Evolutionary conservation across 1,284 basidiomycete species (phyloP).

Genomic region (Coniophora puteana): DNA sequence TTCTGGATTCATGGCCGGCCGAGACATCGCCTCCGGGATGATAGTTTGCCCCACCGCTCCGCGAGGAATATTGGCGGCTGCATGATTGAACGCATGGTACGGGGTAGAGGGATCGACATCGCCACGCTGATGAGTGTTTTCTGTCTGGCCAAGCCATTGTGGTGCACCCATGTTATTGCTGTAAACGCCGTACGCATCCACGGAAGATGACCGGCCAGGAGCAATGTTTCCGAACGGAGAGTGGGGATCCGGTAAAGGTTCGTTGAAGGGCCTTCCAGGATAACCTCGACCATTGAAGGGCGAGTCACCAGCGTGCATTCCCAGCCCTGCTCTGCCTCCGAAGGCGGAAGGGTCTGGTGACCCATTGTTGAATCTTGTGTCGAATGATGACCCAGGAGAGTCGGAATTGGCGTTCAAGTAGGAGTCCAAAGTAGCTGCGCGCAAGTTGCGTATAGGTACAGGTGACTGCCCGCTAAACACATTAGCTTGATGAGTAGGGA

Average conservation of each 20-base stretch:
- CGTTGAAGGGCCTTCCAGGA: conserved; percentile 31
- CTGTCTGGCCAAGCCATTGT: no score
- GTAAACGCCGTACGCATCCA: conserved; percentile 43
- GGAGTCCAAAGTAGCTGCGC: conserved; percentile 56
- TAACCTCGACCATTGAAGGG: conserved; percentile 28
- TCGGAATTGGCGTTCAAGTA: conserved; percentile 56
- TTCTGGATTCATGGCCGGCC: no score
- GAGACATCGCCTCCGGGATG: no score
- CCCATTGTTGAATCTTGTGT: conserved; percentile 55
- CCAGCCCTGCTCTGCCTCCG: conserved; percentile 41
- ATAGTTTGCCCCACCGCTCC: no score
- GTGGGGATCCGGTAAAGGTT: conserved; percentile 31
- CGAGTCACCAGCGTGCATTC: conserved; percentile 33
- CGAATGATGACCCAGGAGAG: conserved; percentile 68
- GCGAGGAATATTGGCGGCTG: no score
- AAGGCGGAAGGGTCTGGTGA: conserved; percentile 66
- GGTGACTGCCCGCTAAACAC: conserved; percentile 56
- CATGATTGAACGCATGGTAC: no score
- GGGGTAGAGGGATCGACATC: no score
- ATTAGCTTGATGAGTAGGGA: conserved; percentile 33
- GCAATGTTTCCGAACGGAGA: conserved; percentile 29
- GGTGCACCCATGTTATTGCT: conserved; percentile 27
- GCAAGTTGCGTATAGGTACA: conserved; percentile 53
- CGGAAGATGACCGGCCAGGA: conserved; percentile 31
- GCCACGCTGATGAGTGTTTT: no score